Base-by-base conservation (phyloP, 805 yeast genomes). In the Yarrowia deformans region DNA sequence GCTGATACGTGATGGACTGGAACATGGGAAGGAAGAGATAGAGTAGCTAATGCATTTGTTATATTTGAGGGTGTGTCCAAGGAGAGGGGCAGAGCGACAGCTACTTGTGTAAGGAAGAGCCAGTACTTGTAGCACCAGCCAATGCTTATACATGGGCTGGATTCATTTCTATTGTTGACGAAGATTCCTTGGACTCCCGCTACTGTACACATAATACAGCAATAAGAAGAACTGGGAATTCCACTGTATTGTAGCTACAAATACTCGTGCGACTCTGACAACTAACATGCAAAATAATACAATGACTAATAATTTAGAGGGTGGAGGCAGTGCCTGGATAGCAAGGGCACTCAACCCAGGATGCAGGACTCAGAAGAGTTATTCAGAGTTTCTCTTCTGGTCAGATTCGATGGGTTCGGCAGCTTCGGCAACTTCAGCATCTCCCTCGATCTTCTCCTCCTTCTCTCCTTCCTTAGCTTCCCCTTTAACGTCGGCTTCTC, bases 1-100 rank as follows among this genome's bases (percentile, higher is more conserved):
- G 29, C 29, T 23, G 29, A 23, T 23, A 23, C 29, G 3, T 23
- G 29, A 4, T 12, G 18, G 32, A 4, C 5, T 18, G 8, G 18
- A 16, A 14, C 10, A 13, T n/a, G 29, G 32, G 35, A 40, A n/a
- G 39, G 29, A 18, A 7, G 56, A 8, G 56, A 35, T 52, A 52
- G 56, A 52, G 56, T 52, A 23, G 29, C 29, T 23, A 52, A 49
- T 49, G 52, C 52, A 49, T 48, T 18, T 34, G 39, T 50, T 49
- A 16, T 32, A 29, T 50, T 29, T 19, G 42, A 39, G 16, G 42
- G 42, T 39, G 42, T 39, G 42, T 2, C 16, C 14, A 9, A 12
- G 6, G 16, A 34, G 37, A 8, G 10, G 37, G 8, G 8, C 10
- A 34, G 8, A 9, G 8, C 37, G 37, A 34, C 29, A 23, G 29